Percentiles rank a stretch among this genome's conserved stretches.
These are phyloP conservation scores for Neurospora sp. DNA, from an alignment of 2,329 filamentous ascomycete species.

Conservation along the genomic window DNA sequence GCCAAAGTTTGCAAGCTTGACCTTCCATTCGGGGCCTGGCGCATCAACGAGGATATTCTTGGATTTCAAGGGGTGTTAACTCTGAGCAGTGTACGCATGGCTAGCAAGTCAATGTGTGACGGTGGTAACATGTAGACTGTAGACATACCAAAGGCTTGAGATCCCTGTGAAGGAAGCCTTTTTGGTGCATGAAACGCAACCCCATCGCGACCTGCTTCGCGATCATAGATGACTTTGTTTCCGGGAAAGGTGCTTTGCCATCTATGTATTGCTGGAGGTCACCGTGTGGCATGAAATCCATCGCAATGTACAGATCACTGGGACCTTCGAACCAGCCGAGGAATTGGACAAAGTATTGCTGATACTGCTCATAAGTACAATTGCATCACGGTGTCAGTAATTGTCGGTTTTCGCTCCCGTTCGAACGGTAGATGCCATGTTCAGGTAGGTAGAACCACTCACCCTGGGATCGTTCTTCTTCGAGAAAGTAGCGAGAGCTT, in stretches of 20 bases:
- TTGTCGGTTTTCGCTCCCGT: background rate
- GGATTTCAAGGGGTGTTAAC: background rate
- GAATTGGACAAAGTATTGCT: conserved; percentile 3
- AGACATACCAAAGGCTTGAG: conserved; percentile 3
- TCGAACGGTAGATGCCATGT: background rate
- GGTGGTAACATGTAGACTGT: background rate
- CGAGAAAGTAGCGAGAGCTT: background rate
- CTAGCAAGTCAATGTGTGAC: background rate
- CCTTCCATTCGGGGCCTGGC: conserved; percentile 4
- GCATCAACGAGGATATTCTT: conserved; percentile 8
- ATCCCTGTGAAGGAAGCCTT: conserved; percentile 5
- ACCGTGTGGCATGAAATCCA: conserved; percentile 5
- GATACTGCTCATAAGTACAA: background rate
- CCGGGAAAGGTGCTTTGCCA: background rate
- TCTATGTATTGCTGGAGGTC: background rate
- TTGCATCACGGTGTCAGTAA: background rate
- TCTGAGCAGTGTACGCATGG: background rate
- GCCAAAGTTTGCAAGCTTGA: conserved; percentile 6
- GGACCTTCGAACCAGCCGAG: conserved; percentile 4
- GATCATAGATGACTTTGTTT: background rate
- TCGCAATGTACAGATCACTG: conserved; percentile 1
- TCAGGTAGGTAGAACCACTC: background rate
- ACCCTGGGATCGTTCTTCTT: background rate
- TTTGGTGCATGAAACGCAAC: conserved; percentile 3
- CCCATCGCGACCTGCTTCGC: background rate